These are phyloP conservation scores for Erysimum cheiri DNA, from an alignment of 441 rosid genomes.

Conservation along the genomic window DNA sequence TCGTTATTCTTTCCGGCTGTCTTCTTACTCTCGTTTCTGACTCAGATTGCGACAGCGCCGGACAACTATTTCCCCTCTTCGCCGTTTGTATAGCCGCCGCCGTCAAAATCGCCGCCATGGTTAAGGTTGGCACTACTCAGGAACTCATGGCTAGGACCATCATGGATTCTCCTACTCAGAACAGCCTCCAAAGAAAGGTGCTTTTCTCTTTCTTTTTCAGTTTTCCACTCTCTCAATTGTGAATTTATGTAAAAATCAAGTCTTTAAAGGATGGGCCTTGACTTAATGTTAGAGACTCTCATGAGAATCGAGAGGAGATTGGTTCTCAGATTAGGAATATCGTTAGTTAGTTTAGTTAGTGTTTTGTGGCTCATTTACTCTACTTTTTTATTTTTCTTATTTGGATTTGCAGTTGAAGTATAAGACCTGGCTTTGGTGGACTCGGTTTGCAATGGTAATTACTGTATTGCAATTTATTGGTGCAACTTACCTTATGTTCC, in stretches of 20 bases:
- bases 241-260: not conserved
- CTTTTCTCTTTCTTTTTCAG: not conserved
- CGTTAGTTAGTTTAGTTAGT: not conserved
- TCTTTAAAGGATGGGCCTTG: conserved; percentile 11
- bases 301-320: conserved; percentile 4
- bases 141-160: conserved; percentile 65
- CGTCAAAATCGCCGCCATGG: conserved; percentile 59
- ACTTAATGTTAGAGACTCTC: not conserved
- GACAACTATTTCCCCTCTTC: conserved; percentile 47
- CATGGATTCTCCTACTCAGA: conserved; percentile 55
- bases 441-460: conserved; percentile 62
- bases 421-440: conserved; percentile 86
- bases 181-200: conserved; percentile 68
- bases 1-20: conserved; percentile 52
- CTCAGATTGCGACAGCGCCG: conserved; percentile 48
- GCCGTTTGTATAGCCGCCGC: conserved; percentile 58
- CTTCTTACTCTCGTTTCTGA: conserved; percentile 44
- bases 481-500: conserved; percentile 67
- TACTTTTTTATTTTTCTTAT: not conserved
- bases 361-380: not conserved
- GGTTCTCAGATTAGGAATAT: not conserved
- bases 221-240: not conserved
- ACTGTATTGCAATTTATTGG: conserved; percentile 66
- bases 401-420: conserved; percentile 62
- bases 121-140: conserved; percentile 63